phyloP scores from a whole-genome alignment of 2,329 filamentous ascomycete species.

The Leptographium wingfieldii region DNA sequence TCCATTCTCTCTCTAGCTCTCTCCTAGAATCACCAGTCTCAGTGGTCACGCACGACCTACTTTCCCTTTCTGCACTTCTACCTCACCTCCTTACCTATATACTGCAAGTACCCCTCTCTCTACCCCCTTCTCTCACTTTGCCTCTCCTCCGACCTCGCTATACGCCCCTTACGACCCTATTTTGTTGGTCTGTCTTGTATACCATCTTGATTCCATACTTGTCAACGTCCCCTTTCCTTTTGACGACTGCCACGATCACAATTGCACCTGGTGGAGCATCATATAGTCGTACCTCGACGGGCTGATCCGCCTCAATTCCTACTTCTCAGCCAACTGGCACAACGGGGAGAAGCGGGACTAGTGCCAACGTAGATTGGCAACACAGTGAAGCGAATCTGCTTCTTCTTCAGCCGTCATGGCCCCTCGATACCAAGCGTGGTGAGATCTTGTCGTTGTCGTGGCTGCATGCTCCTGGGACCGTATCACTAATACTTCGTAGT shows the following conservation, averaged over 20 bases:
- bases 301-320: neutral
- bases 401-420: slow-evolving; percentile 4
- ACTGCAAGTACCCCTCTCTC: neutral
- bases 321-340: neutral
- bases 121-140: neutral
- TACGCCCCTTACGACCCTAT: neutral
- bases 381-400: neutral
- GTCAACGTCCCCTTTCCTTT: neutral
- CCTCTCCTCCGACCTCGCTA: neutral
- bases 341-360: neutral
- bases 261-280: neutral
- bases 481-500: slow-evolving; percentile 25
- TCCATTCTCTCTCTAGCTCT: neutral
- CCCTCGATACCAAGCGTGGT: slow-evolving; percentile 8
- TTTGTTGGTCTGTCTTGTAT: neutral
- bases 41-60: neutral
- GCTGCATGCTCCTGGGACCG: neutral
- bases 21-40: neutral
- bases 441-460: neutral
- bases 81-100: neutral
- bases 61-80: neutral
- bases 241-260: neutral
- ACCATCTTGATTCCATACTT: neutral
- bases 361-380: neutral
- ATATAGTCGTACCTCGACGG: neutral